Evolutionary conservation across 345 rosid genomes (phyloP).

Genomic region (Dipteronia sinensis): DNA sequence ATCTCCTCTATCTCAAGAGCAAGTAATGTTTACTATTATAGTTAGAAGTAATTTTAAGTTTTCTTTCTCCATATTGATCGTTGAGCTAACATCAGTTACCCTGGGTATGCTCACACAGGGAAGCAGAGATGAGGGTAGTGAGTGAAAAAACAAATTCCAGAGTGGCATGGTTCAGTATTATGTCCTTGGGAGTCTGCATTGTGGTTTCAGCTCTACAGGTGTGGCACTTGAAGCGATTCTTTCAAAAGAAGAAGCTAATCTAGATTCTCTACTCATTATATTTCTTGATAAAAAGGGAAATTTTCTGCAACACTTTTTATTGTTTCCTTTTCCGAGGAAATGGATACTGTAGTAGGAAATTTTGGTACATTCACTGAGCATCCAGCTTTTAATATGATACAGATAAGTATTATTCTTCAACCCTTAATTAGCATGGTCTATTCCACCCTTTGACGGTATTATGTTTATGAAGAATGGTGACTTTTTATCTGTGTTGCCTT

Average conservation of each 20-base stretch:
- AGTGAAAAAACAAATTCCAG: constrained; percentile 72
- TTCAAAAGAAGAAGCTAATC: constrained; percentile 84
- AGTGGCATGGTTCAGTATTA: constrained; percentile 75
- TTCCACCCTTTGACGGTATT: neutral
- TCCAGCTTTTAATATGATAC: constrained; percentile 2
- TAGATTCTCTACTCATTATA: constrained; percentile 27
- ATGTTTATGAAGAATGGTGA: neutral
- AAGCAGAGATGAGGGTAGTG: constrained; percentile 72
- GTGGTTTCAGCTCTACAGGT: constrained; percentile 64
- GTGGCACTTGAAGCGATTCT: constrained; percentile 79
- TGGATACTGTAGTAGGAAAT: constrained; percentile 16
- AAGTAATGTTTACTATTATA: constrained; percentile 41
- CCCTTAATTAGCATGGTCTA: neutral
- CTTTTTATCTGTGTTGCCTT: neutral
- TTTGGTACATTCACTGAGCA: constrained; percentile 14
- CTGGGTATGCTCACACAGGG: constrained; percentile 48
- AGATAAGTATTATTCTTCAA: neutral
- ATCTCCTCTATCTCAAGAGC: constrained; percentile 59
- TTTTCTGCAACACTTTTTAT: constrained; percentile 8
- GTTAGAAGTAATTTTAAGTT: neutral
- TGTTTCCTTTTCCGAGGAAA: constrained; percentile 7
- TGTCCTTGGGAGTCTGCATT: constrained; percentile 76
- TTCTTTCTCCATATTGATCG: constrained; percentile 3
- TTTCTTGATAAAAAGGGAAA: constrained; percentile 12
- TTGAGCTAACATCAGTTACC: neutral